These are phyloP conservation scores for Talaromyces funiculosus DNA, from an alignment of 2,329 filamentous ascomycete species.

Conservation along the genomic window DNA sequence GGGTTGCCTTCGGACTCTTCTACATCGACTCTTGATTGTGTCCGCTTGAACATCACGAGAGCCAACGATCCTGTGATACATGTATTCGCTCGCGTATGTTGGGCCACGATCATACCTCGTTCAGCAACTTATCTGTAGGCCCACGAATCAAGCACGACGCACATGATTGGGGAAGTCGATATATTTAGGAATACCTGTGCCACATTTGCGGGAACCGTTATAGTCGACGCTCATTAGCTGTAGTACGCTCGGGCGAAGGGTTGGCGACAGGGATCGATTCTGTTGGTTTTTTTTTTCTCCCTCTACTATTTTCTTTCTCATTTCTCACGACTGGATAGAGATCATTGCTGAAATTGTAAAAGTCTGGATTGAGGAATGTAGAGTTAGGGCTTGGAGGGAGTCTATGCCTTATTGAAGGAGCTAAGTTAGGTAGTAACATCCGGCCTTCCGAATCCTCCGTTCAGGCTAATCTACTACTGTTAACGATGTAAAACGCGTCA, in stretches of 20 bases:
- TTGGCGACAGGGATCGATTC: not conserved
- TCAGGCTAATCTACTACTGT: too few species aligned
- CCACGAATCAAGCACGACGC: not conserved
- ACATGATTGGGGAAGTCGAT: not conserved
- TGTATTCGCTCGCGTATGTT: not conserved
- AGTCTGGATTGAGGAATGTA: not conserved
- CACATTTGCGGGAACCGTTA: not conserved
- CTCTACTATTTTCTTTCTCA: not conserved
- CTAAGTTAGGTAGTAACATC: not conserved
- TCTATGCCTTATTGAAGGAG: not conserved
- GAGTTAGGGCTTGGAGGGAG: not conserved
- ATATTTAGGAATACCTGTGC: constrained; percentile 1
- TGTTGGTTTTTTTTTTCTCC: not conserved
- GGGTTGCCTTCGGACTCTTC: not conserved
- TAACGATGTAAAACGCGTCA: too few species aligned
- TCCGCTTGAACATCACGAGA: not conserved
- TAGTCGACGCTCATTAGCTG: not conserved
- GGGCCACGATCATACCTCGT: not conserved
- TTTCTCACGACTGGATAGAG: not conserved
- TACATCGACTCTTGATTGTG: not conserved
- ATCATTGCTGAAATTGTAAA: not conserved
- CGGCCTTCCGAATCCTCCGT: too few species aligned
- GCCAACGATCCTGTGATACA: not conserved
- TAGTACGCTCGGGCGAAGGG: not conserved
- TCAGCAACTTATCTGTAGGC: not conserved